Percentiles rank a stretch among this genome's conserved stretches.
Evolutionary conservation across 805 yeast genomes (phyloP).

Genomic region (Ogataea wickerhamii): DNA sequence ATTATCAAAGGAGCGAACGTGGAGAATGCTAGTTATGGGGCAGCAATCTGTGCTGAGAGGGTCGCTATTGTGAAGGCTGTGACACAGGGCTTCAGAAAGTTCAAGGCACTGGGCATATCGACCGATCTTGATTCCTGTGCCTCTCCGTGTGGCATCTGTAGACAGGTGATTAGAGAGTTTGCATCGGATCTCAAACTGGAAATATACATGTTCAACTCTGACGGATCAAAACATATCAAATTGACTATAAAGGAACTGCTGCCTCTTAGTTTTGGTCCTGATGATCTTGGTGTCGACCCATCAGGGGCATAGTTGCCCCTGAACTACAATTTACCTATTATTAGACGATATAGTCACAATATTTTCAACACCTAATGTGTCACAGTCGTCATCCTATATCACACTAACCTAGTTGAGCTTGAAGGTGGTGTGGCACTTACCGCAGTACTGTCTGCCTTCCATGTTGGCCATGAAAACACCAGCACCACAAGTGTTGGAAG

Average conservation of each 20-base stretch:
- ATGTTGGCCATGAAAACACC: constrained; percentile 99
- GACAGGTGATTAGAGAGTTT: constrained; percentile 88
- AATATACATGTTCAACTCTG: constrained; percentile 62
- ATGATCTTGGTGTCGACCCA: constrained; percentile 45
- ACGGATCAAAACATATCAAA: constrained; percentile 44
- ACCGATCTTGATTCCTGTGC: constrained; percentile 58
- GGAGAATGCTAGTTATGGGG: constrained; percentile 89
- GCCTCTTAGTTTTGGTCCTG: constrained; percentile 89
- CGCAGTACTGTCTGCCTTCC: constrained; percentile 99
- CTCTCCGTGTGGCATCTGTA: constrained; percentile 92
- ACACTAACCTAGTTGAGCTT: constrained; percentile 37
- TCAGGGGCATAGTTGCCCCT: too few species aligned
- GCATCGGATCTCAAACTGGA: constrained; percentile 42
- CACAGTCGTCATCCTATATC: too few species aligned
- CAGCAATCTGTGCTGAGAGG: constrained; percentile 73
- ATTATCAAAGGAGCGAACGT: constrained; percentile 76
- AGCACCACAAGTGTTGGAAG: constrained; percentile 89
- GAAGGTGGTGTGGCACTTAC: constrained; percentile 97
- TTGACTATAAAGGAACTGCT: constrained; percentile 59
- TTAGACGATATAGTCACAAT: too few species aligned
- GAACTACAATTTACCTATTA: too few species aligned
- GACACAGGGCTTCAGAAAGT: constrained; percentile 36
- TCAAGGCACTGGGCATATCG: constrained; percentile 64
- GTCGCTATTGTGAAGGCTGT: constrained; percentile 59
- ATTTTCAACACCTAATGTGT: too few species aligned